Base-by-base conservation (phyloP, 2,329 filamentous ascomycete species). In the Madurella mycetomatis region DNA sequence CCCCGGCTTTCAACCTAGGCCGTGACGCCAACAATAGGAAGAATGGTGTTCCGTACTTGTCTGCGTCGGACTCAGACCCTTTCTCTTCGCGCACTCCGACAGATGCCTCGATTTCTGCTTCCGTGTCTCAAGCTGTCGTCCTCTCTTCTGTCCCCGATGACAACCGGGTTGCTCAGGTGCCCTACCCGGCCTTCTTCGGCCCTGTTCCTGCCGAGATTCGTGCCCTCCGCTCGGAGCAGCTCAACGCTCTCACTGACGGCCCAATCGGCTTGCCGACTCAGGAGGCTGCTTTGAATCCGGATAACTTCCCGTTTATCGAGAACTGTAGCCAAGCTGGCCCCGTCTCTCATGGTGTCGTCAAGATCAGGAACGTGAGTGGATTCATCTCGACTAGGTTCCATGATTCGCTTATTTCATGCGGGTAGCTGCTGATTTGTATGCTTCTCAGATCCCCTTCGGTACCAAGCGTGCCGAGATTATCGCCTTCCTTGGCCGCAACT, bases 401-500 rank as follows among this genome's bases (percentile, higher is more conserved):
- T 15, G 25, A 16, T 17, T 1, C 30, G 16, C 18, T 40, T 15
- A 39, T n/a, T 12, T n/a, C 9, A 39, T 17, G 11, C 45, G 8
- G 15, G n/a, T 4, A 30, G 12, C n/a, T 34, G 25, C 41, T 49
- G 2, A 41, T 12, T 7, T 40, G 12, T 8, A 32, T 41, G 40
- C 5, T 25, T 39, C 5, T 1, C 52, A 84, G 81, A 83, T 83
- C 53, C 82, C 81, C 0, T 84, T 82, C 59, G 68, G 70, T 15
- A 76, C 78, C 46, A 78, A 71, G 19, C 75, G 78, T 3, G 65
- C 76, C 13, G 81, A 85, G 63, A 69, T 85, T 16, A 72, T 82
- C 50, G 81, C 81, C 1, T 81, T 84, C 61, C 71, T 85, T 16
- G 82, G 82, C 2, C 77, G 79, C 47, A 83, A 80, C 60, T 76